Conservation (phyloP, 2,329 filamentous ascomycete species). For the Aspergillus fumigatiaffinis region DNA sequence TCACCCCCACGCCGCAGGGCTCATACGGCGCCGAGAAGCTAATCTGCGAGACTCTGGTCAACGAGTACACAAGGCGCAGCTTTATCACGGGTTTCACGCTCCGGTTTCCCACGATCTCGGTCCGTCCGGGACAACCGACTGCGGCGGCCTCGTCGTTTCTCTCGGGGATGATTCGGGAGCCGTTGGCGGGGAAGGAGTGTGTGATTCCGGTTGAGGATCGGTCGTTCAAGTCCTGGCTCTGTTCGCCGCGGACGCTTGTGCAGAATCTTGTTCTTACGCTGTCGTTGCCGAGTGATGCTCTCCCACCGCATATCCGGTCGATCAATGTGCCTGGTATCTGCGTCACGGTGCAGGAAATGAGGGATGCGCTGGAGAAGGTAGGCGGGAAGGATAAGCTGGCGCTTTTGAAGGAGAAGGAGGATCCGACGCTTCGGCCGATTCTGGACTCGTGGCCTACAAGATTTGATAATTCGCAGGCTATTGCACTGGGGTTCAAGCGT, state of each 20-base stretch:
- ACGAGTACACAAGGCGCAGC: conserved; percentile 59
- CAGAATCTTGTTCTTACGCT: conserved; percentile 52
- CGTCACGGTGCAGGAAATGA: conserved; percentile 54
- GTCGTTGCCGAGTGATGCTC: conserved; percentile 38
- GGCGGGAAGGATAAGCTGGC: conserved; percentile 51
- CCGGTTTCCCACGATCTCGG: conserved; percentile 59
- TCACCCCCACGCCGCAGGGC: conserved; percentile 56
- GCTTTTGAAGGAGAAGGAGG: conserved; percentile 51
- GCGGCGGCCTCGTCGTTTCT: conserved; percentile 62
- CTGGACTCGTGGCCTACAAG: conserved; percentile 54
- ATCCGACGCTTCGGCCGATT: conserved; percentile 49
- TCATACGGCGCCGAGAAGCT: conserved; percentile 63
- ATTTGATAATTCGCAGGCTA: conserved; percentile 51
- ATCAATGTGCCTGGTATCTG: conserved; percentile 56
- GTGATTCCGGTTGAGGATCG: conserved; percentile 51
- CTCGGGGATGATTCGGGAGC: conserved; percentile 61
- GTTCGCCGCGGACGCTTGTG: conserved; percentile 51
- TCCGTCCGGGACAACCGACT: conserved; percentile 58
- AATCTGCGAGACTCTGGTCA: conserved; percentile 59
- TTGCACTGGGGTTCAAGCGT: conserved; percentile 49
- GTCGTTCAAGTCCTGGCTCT: conserved; percentile 51
- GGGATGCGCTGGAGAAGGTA: conserved; percentile 53
- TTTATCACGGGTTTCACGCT: conserved; percentile 56
- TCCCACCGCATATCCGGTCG: conserved; percentile 46
- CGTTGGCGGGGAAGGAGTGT: conserved; percentile 53